phyloP scores from a whole-genome alignment of 2,329 filamentous ascomycete species.

The Trichoderma guizhouense region DNA sequence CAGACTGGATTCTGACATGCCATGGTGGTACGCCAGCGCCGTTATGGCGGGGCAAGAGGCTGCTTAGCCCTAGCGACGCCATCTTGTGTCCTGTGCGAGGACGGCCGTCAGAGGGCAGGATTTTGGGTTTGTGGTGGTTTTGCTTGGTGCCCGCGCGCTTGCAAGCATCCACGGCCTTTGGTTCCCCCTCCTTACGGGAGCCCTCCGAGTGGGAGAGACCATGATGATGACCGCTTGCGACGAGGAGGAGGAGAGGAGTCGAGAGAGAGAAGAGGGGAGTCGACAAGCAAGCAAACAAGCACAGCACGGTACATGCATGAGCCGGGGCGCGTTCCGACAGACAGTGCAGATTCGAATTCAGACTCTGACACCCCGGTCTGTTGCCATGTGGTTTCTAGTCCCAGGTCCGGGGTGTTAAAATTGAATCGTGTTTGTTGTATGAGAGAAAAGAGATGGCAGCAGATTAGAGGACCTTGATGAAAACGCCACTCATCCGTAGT shows the following conservation, averaged over 20 bases:
- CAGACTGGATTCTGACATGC: constrained; percentile 17
- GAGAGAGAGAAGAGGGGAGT: not conserved
- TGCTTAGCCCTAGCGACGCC: constrained; percentile 16
- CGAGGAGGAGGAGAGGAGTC: not conserved
- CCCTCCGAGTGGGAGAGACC: not conserved
- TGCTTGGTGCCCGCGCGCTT: constrained; percentile 14
- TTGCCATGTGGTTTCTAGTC: constrained; percentile 11
- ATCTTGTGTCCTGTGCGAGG: not conserved
- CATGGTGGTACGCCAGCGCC: constrained; percentile 17
- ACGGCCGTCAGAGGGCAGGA: constrained; percentile 1
- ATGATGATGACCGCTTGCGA: not conserved
- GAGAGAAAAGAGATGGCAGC: not conserved
- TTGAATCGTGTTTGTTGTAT: constrained; percentile 9
- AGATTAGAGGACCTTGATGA: constrained; percentile 9
- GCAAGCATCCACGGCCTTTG: not conserved
- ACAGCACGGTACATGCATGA: not conserved
- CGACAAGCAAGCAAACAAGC: not conserved
- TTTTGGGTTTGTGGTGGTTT: constrained; percentile 4
- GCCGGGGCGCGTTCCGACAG: constrained; percentile 12
- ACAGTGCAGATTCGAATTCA: constrained; percentile 6
- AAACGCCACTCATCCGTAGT: constrained; percentile 14
- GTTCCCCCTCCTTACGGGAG: not conserved
- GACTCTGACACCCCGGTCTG: not conserved
- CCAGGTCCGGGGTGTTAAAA: constrained; percentile 12
- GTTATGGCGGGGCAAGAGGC: constrained; percentile 18